Conservation (phyloP, 306 rosid species). For the Senna tora region DNA sequence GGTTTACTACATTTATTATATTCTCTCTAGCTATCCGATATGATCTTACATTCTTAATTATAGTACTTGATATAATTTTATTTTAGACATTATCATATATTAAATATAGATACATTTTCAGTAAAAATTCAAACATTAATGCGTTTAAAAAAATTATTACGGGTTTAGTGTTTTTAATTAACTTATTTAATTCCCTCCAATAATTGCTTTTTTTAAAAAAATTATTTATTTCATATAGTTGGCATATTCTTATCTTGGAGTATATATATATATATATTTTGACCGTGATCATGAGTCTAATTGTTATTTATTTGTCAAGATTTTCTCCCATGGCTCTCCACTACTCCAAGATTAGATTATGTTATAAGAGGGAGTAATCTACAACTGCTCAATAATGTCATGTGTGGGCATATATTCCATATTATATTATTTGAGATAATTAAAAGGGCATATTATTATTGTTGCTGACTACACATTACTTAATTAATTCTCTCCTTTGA, state of each 20-base stretch:
- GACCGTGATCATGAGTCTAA: constrained; percentile 6
- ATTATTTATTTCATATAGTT: neutral
- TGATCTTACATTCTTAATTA: no score
- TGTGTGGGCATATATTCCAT: constrained; percentile 38
- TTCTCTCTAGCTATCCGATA: no score
- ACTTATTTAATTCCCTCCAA: no score
- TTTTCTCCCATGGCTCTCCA: constrained; percentile 21
- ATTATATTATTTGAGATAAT: constrained; percentile 11
- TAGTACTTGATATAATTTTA: no score
- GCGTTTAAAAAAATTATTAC: no score
- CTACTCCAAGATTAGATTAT: constrained; percentile 20
- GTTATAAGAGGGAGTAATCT: constrained; percentile 5
- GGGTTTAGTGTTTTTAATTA: no score
- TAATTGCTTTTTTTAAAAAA: no score
- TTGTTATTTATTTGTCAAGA: constrained; percentile 3
- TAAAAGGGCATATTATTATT: constrained; percentile 12
- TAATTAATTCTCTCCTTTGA: constrained; percentile 1
- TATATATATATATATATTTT: neutral
- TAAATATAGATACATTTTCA: no score
- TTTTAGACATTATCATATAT: no score
- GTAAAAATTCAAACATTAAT: no score
- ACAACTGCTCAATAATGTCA: constrained; percentile 16
- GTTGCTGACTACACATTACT: neutral
- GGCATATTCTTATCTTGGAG: constrained; percentile 1
- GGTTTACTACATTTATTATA: no score